Conservation (phyloP, 2,329 filamentous ascomycete species). For the Fusarium guadeloupense region DNA sequence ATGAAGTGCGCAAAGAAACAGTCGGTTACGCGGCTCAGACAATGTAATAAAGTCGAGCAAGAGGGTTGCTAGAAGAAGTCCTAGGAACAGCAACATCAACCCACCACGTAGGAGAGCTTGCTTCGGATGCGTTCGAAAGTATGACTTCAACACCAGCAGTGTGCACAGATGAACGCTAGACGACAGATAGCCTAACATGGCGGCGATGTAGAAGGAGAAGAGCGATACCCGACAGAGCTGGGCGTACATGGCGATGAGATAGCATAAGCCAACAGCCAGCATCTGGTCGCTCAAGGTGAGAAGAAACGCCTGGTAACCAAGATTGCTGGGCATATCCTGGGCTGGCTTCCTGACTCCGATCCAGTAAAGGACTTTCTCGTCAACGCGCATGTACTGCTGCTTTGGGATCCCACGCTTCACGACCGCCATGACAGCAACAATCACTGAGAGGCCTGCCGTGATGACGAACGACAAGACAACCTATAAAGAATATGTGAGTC, state of each 20-base stretch:
- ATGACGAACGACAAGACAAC: conserved; percentile 15
- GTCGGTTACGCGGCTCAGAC: conserved; percentile 1
- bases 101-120: conserved; percentile 11
- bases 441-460: conserved; percentile 13
- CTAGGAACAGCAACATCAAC: conserved; percentile 23
- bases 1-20: conserved; percentile 19
- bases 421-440: conserved; percentile 11
- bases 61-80: conserved; percentile 2
- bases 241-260: conserved; percentile 25
- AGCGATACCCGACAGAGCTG: conserved; percentile 13
- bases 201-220: conserved; percentile 12
- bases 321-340: conserved; percentile 13
- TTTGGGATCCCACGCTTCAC: conserved; percentile 20
- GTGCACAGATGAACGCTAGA: conserved; percentile 14
- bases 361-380: conserved; percentile 18
- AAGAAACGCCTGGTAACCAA: conserved; percentile 24
- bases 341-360: conserved; percentile 7
- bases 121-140: conserved; percentile 19
- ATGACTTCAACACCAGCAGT: conserved; percentile 17
- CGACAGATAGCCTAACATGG: conserved; percentile 6
- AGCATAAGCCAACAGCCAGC: conserved; percentile 16
- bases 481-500: conserved; percentile 2
- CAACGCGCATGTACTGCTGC: conserved; percentile 16
- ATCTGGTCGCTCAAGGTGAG: conserved; percentile 30
- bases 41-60: conserved; percentile 10